Conservation (phyloP, 177 flowering plant genomes). For the Vitis hybrid region DNA sequence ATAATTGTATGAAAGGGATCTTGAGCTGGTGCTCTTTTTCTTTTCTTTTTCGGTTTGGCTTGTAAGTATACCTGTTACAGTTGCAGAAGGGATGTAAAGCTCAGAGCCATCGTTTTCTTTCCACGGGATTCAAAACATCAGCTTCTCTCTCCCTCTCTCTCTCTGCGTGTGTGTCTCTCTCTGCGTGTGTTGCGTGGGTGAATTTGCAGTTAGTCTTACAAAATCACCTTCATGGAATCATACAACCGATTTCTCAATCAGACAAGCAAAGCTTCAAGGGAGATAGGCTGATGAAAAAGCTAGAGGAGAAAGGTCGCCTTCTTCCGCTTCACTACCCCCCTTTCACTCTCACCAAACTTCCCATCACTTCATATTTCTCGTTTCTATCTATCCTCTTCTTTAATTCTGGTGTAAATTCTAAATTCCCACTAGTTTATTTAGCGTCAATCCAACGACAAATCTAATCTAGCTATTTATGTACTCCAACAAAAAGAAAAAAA, state of each 20-base stretch:
- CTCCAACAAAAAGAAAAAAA: no score
- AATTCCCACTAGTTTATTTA: neutral
- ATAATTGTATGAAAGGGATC: neutral
- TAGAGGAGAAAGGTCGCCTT: neutral
- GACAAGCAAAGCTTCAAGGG: neutral
- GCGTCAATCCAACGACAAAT: neutral
- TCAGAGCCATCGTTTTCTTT: constrained; percentile 4
- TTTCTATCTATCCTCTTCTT: no score
- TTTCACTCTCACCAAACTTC: neutral
- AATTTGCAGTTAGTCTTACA: neutral
- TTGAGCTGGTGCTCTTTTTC: neutral
- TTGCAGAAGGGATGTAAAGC: neutral
- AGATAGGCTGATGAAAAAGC: neutral
- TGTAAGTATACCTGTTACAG: neutral
- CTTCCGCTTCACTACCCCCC: neutral
- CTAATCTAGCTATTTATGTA: no score
- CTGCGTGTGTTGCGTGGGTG: neutral
- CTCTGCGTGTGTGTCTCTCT: neutral
- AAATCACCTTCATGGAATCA: neutral
- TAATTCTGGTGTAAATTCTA: no score
- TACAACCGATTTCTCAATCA: neutral
- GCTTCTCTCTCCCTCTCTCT: neutral
- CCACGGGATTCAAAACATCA: neutral
- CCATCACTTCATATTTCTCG: neutral
- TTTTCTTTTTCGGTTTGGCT: neutral